Evolutionary conservation across 306 rosid genomes (phyloP).

Genomic region (Acacia melanoxylon): DNA sequence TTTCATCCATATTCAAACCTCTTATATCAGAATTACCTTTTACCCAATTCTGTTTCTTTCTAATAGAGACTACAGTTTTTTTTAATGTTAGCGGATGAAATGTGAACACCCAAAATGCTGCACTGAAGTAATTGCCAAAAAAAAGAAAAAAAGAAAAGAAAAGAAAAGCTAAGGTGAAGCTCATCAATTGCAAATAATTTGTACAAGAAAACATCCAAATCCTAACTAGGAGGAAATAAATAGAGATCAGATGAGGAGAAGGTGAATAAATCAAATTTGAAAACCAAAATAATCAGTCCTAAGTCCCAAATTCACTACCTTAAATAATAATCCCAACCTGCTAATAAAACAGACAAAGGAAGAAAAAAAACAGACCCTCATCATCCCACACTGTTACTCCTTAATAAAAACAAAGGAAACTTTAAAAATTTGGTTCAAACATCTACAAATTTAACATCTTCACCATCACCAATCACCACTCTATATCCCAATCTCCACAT

Average conservation of each 20-base stretch:
- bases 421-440: neutral
- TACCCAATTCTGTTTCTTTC: neutral
- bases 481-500: conserved; percentile 57
- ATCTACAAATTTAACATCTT: conserved; percentile 43
- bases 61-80: neutral
- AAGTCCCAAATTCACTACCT: conserved; percentile 28
- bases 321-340: conserved; percentile 23
- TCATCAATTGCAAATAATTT: conserved; percentile 51
- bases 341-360: conserved; percentile 31
- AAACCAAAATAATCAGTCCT: conserved; percentile 22
- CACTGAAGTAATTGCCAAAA: neutral
- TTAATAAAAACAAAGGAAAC: neutral
- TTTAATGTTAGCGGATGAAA: neutral
- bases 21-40: neutral
- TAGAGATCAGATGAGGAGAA: conserved; percentile 22
- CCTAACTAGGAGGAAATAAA: conserved; percentile 26
- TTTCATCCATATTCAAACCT: neutral
- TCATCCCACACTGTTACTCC: conserved; percentile 23
- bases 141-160: neutral
- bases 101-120: neutral
- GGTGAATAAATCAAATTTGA: conserved; percentile 27
- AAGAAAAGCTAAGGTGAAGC: conserved; percentile 12
- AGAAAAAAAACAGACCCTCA: conserved; percentile 3
- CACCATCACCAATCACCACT: conserved; percentile 19
- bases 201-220: conserved; percentile 54